These are phyloP conservation scores for Babesia gibsoni DNA, from an alignment of 169 alveolate species.

Conservation along the genomic window DNA sequence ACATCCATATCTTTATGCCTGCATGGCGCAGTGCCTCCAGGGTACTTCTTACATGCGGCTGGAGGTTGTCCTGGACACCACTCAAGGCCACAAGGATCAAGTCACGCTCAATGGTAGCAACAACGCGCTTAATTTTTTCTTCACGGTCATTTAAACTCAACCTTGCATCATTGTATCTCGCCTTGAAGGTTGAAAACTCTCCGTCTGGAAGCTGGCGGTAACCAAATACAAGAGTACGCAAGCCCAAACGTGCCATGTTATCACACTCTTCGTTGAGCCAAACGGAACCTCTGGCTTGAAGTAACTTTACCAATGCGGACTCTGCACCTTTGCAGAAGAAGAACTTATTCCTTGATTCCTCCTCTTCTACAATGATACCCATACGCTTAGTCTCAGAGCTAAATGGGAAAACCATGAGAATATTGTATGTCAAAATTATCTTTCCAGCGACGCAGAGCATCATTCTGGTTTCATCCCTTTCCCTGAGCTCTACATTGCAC, in stretches of 20 bases:
- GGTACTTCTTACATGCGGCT: constrained; percentile 88
- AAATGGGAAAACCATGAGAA: constrained; percentile 93
- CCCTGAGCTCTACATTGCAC: constrained; percentile 85
- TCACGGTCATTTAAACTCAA: constrained; percentile 67
- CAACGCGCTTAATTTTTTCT: constrained; percentile 57
- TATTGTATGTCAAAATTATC: constrained; percentile 75
- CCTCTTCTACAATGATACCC: constrained; percentile 94
- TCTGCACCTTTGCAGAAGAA: constrained; percentile 94
- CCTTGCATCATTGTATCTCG: constrained; percentile 61
- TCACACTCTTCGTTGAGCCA: constrained; percentile 88
- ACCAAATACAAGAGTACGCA: constrained; percentile 94
- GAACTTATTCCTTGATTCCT: constrained; percentile 48
- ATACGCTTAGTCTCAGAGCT: constrained; percentile 95
- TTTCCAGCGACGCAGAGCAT: constrained; percentile 65
- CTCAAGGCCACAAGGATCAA: constrained; percentile 90
- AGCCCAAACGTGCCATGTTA: constrained; percentile 91
- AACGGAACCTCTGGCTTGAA: constrained; percentile 82
- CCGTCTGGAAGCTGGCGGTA: constrained; percentile 83
- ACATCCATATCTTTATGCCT: constrained; percentile 97
- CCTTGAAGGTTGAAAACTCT: constrained; percentile 79
- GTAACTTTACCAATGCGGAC: constrained; percentile 85
- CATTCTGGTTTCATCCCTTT: constrained; percentile 85
- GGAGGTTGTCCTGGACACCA: constrained; percentile 97
- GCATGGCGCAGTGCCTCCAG: constrained; percentile 92
- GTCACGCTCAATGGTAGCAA: constrained; percentile 78